A percentile compares a stretch with the other conserved stretches of the same genome.
Conservation (phyloP, 371 early-diverging fungal genomes). For the Mortierella sp. region DNA sequence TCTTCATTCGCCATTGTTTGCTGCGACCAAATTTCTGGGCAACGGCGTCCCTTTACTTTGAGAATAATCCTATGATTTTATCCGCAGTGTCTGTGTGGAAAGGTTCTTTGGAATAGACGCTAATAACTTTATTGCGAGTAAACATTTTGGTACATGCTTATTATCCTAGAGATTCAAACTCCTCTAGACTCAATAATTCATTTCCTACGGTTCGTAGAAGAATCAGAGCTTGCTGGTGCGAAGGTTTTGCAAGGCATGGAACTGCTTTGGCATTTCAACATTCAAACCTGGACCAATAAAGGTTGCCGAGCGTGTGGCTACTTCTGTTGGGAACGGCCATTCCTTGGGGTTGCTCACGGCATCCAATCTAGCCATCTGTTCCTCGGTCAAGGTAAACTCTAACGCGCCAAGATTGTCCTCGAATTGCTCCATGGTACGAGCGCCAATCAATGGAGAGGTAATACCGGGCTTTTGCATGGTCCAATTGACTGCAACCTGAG, state of each 20-base stretch:
- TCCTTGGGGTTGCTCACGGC: constrained; percentile 45
- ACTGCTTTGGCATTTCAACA: constrained; percentile 43
- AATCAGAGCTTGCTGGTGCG: constrained; percentile 20
- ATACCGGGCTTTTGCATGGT: constrained; percentile 61
- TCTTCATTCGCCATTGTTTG: too few relatives aligned
- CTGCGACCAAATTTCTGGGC: too few relatives aligned
- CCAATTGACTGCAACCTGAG: constrained; percentile 64
- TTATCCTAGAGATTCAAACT: too few relatives aligned
- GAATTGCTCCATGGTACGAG: constrained; percentile 55
- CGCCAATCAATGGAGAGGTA: constrained; percentile 62
- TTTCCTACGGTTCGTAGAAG: too few relatives aligned
- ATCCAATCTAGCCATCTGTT: constrained; percentile 59
- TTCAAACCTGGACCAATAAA: constrained; percentile 30
- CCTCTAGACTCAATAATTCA: too few relatives aligned
- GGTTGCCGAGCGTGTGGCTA: constrained; percentile 20
- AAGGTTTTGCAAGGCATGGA: constrained; percentile 28
- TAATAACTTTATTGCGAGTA: too few relatives aligned
- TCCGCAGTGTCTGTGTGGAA: too few relatives aligned
- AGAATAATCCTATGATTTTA: too few relatives aligned
- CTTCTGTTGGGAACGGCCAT: constrained; percentile 53
- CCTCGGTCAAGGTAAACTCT: constrained; percentile 51
- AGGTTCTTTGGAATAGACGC: too few relatives aligned
- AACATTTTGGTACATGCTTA: too few relatives aligned
- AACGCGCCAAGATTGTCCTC: constrained; percentile 58
- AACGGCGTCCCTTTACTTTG: too few relatives aligned